Base-by-base conservation (phyloP, 495 filamentous ascomycete species). In the Penicillium simplicissimum region DNA sequence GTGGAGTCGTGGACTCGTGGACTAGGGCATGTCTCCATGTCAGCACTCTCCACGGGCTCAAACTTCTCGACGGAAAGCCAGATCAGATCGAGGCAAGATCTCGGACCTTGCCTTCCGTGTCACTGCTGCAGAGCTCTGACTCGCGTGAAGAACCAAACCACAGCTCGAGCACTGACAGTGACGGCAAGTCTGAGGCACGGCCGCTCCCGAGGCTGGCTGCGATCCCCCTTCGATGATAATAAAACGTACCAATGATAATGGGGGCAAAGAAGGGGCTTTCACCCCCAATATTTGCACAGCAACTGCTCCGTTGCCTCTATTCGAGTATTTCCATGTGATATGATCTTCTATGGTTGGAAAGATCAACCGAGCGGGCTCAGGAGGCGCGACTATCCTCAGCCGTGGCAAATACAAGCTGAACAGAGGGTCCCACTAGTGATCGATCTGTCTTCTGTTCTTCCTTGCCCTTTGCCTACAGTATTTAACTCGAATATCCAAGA, bases 171-270 rank as follows among this genome's bases (percentile, higher is more conserved):
- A 55, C 19, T 28, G 8, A 40, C 53, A 55, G 15, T 28, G 8
- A 40, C 37, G 55, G 37, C 17, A 42, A 55, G 35, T 54, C 48
- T 43, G 58, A 52, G 45, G 45, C 45, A 54, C 66, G 66, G 67
- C 58, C 58, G 21, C 61, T 67, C 64, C 64, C 67, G 67, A 40
- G 36, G 38, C 48, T 51, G n/a, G 25, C 43, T 52, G 17, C 35
- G 51, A 53, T 36, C 37, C 55, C 21, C 37, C 55, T 47, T n/a
- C 52, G 37, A n/a, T 38, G 37, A 23, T 49, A 31, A 42, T 37
- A 40, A 57, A 53, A 34, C 34, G 58, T 42, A 33, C 60, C 60
- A 62, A 55, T 19, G 21, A 47, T 45, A 47, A 25, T 11, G 11
- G 21, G 4, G 43, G 10, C 21, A 47, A 25, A 25, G 7, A 8